Conservation (phyloP, 345 rosid species). For the Excoecaria cochinchinensis region DNA sequence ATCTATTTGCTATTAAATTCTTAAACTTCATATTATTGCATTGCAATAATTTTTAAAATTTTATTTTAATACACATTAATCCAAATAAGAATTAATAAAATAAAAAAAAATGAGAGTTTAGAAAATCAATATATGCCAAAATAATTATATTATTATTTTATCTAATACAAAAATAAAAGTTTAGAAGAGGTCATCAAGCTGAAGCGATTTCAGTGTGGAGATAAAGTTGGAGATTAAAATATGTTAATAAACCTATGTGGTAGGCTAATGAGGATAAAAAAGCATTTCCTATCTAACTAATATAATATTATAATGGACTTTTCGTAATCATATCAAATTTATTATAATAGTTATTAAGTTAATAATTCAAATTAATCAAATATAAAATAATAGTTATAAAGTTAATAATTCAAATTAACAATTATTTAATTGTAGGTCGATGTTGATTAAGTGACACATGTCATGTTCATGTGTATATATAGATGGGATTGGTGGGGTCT, state of each 20-base stretch:
- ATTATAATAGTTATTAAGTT: neutral
- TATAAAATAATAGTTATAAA: too few species aligned
- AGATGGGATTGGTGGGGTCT: slow-evolving; percentile 18
- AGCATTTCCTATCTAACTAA: neutral
- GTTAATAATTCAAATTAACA: neutral
- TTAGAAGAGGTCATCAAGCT: neutral
- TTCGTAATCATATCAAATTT: neutral
- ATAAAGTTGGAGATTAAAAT: neutral
- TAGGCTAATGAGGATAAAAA: neutral
- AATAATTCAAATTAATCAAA: neutral
- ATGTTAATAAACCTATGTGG: neutral
- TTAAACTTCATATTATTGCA: too few species aligned
- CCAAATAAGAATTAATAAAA: too few species aligned
- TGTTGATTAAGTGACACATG: slow-evolving; percentile 11
- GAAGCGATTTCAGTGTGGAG: slow-evolving; percentile 4
- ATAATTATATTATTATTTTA: too few species aligned
- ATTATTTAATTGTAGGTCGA: neutral
- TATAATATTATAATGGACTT: neutral
- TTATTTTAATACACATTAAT: too few species aligned
- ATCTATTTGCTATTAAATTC: too few species aligned
- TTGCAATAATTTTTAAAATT: too few species aligned
- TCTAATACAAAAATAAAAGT: too few species aligned
- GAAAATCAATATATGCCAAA: too few species aligned
- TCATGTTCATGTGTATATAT: neutral
- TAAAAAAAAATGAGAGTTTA: too few species aligned